Percentiles rank a stretch among this genome's conserved stretches.
Evolutionary conservation across 208 protist genomes (phyloP).

Genomic region (Acanthamoeba royreba): DNA sequence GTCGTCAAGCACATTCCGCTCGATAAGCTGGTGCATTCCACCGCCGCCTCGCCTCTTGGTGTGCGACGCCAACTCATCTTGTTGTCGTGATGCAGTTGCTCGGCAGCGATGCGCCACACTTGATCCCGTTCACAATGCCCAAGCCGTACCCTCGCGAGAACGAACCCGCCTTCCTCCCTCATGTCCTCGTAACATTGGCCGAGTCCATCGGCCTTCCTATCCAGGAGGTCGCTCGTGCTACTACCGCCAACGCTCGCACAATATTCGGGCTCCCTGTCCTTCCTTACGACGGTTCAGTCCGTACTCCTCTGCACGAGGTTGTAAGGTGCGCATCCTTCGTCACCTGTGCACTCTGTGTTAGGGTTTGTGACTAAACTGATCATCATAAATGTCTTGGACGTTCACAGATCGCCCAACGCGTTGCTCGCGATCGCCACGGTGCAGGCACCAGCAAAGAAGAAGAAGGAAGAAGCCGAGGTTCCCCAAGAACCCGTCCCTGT

Average conservation of each 20-base stretch:
- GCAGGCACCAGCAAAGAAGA: background rate
- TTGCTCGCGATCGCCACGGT: background rate
- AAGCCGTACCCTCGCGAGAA: constrained; percentile 21
- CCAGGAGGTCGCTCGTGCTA: background rate
- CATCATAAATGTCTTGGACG: too few relatives aligned
- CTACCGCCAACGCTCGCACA: background rate
- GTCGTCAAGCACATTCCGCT: background rate
- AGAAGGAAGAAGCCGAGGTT: background rate
- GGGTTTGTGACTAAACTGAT: too few relatives aligned
- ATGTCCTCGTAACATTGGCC: background rate
- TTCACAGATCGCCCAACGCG: background rate
- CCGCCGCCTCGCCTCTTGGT: too few relatives aligned
- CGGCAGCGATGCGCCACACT: constrained; percentile 28
- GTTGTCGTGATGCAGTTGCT: constrained; percentile 4
- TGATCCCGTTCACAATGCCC: constrained; percentile 44
- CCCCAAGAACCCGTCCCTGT: background rate
- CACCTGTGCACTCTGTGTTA: too few relatives aligned
- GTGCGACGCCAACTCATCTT: too few relatives aligned
- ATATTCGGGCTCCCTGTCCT: background rate
- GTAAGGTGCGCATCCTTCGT: too few relatives aligned
- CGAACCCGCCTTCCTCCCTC: constrained; percentile 22
- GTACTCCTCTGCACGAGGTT: background rate
- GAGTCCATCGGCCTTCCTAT: background rate
- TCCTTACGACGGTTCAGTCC: background rate
- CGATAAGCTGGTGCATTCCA: background rate